Base-by-base conservation (phyloP, 805 yeast genomes). In the Yarrowia osloensis region DNA sequence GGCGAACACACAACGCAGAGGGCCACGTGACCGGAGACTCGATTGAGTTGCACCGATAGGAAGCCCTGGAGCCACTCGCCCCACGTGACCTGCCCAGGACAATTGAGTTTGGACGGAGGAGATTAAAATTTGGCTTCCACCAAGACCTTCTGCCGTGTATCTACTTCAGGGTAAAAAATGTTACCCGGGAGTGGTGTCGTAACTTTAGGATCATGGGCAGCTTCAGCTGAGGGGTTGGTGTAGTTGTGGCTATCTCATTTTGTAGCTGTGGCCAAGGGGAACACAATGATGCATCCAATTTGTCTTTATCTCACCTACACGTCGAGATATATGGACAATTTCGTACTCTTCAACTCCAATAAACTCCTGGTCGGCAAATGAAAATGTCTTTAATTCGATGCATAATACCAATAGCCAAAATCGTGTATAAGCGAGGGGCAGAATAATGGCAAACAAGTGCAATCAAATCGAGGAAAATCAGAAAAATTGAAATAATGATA, bases 341-440 rank as follows among this genome's bases (percentile, higher is more conserved):
- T 12, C 4, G 3, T 12, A 8, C 4, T 19, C 49, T 24, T 15
- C 29, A 22, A 13, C 11, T 7, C 15, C 21, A 26, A 26, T 50
- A 50, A 21, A 33, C 57, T 50, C 15, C 40, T 31, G 12, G 33
- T 54, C 61, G 61, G 61, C 61, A 54, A 54, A 54, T 54, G 61
- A 54, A 54, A 54, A 54, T 54, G 61, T 37, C 44, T 54, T 22
- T 37, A 54, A 54, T 54, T 54, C 61, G 61, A 37, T 54, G 61
- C 44, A 54, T 35, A 54, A 54, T 35, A 24, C 21, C 15, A 24
- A 35, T 37, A 54, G 33, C 61, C 33, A 22, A 33, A 50, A 50
- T n/a, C 4, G n/a, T 9, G 22, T 21, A 15, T 50, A 31, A 22
- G 57, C 57, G 57, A 50, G 57, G 40, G 26, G 39, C n/a, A 29